Evolutionary conservation across 2,329 filamentous ascomycete species (phyloP), one percentile per base, ranked within the genome.

Genomic region (Monosporascus cannonballus): DNA sequence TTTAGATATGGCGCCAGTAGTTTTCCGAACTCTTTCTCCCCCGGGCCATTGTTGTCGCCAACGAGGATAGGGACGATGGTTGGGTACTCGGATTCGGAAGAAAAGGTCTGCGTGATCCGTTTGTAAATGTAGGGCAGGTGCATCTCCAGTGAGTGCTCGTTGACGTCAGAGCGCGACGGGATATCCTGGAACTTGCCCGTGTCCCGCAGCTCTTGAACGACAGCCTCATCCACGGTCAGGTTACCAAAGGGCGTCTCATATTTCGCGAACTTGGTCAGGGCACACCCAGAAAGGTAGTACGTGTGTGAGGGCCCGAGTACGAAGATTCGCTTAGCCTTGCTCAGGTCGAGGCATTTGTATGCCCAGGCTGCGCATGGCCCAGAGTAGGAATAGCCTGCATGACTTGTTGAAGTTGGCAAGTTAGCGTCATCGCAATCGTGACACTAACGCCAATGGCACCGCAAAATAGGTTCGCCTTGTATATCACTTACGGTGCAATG

Each of bases 111-210:
- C 49, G 78, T 64, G 2, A 84, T 77, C 50, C 89, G 83, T 66
- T 92, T 91, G 76, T 91, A 92, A 57, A 97, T 87, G 65, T 95
- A 96, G 0, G 94, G 93, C 8, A 97, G 78, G 62, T 99, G 94
- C 87, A 99, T 96, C 74, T 99, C 94, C 2, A 97, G 80, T 49
- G 90, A 96, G 71, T 99, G 94, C 71, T 99, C 94, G 5, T 81
- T 79, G 56, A 90, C 81, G 64, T 99, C 94, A 6, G 84, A 76
- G 4, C 74, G 64, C 18, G 69, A 71, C 2, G 80, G 82, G 76
- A 96, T 94, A 50, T 78, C 74, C 18, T 78, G 71, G 66, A 88
- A 87, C 51, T 76, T 73, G n/a, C 73, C 75, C 4, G 77, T 80
- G 44, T 59, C 59, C 9, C 68, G 68, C 18, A 90, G 71, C 55